phyloP scores from a whole-genome alignment of 2,329 filamentous ascomycete species.

The Gyromitra esculenta region DNA sequence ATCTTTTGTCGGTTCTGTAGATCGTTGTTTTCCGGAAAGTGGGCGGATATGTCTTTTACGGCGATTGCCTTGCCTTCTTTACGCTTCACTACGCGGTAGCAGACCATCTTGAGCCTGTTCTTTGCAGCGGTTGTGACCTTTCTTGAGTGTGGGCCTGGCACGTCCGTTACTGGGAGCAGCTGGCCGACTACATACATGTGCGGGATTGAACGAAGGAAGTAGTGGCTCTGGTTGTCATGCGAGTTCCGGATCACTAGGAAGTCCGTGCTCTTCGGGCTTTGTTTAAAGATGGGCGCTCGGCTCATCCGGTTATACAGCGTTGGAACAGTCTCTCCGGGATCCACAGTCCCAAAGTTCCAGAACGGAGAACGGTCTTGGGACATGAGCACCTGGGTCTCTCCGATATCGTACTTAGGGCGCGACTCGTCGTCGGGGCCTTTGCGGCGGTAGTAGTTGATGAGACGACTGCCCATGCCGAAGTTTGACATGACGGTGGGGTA shows the following conservation, averaged over 20 bases:
- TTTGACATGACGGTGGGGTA: constrained; percentile 91
- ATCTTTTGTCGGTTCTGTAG: constrained; percentile 96
- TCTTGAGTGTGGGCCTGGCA: constrained; percentile 90
- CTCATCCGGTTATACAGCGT: constrained; percentile 97
- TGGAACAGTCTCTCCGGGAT: constrained; percentile 87
- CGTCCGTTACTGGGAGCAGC: constrained; percentile 88
- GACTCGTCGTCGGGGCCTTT: constrained; percentile 72
- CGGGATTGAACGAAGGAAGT: constrained; percentile 88
- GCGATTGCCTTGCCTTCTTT: constrained; percentile 75
- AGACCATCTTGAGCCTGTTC: constrained; percentile 94
- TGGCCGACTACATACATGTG: constrained; percentile 92
- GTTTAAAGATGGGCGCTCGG: constrained; percentile 90
- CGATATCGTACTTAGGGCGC: constrained; percentile 72
- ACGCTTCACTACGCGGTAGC: constrained; percentile 85
- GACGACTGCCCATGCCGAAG: constrained; percentile 94
- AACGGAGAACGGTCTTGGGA: constrained; percentile 97
- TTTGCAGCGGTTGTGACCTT: constrained; percentile 98
- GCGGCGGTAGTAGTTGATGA: constrained; percentile 96
- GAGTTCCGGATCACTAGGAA: constrained; percentile 86
- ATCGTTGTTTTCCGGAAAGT: constrained; percentile 91
- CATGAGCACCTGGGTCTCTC: constrained; percentile 85
- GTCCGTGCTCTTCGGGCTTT: constrained; percentile 78
- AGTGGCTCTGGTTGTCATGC: constrained; percentile 75
- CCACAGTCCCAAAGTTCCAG: constrained; percentile 91
- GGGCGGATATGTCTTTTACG: constrained; percentile 85